Evolutionary conservation across 768 basidiomycete genomes (phyloP), one percentile per base, ranked within the genome.

Genomic region (Trametes gibbosa): DNA sequence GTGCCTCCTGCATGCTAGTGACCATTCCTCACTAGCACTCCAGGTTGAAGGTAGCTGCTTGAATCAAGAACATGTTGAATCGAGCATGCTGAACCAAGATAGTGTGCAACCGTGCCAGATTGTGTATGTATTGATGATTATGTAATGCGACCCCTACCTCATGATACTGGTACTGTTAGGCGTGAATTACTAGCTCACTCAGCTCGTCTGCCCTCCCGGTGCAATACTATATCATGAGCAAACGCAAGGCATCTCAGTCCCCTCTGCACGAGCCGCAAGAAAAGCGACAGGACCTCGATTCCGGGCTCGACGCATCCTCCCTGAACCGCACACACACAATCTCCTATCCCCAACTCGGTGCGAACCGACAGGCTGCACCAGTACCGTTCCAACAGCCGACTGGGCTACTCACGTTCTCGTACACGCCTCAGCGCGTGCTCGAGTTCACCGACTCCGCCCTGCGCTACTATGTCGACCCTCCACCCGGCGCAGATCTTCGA

Each of bases 351-450:
- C 41, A 39, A 19, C 32, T 46, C 12, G 60, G 69, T 45, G 14
- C 50, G 29, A 69, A 70, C 40, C 64, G 67, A 1, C 58, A 64
- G 23, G 54, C 54, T 1, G 37, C 27, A 2, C 23, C 69, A 0
- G 68, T 70, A 1, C 78, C 83, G 0, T 88, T 91, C 62, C 90
- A 92, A 66, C 83, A 86, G 59, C 90, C 90, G 2, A 80, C 76
- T 3, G 84, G 81, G 25, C 70, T 92, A 8, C 75, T 85, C 23
- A 82, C 89, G 0, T 92, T 91, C 71, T 92, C 90, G 8, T 90
- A 90, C 66, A 81, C 80, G 16, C 73, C 83, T 5, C 39, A 71
- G 8, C 83, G 81, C 50, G 74, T 72, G 14, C 80, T 88, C 25
- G 78, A 83, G 58, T 91, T 90, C 70, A 79, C 78, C 19, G 78